These are phyloP conservation scores for Acacia crassicarpa DNA, from an alignment of 306 rosid species.

Conservation along the genomic window DNA sequence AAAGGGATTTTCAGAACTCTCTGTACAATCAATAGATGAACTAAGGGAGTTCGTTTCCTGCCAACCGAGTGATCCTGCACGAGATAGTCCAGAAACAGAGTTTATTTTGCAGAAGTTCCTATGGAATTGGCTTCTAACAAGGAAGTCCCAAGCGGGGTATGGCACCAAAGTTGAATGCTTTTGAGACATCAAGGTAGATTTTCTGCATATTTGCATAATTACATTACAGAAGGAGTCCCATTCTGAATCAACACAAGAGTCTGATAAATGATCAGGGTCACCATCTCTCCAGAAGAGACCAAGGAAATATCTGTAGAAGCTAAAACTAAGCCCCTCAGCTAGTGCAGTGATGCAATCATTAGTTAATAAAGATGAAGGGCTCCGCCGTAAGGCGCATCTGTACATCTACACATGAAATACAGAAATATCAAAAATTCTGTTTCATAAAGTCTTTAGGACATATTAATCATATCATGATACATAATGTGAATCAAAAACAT, in stretches of 20 bases:
- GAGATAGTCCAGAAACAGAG: conserved; percentile 45
- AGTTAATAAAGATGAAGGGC: conserved; percentile 75
- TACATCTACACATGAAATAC: conserved; percentile 59
- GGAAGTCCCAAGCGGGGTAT: conserved; percentile 84
- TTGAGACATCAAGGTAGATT: conserved; percentile 39
- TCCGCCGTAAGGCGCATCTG: conserved; percentile 74
- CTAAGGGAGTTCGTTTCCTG: conserved; percentile 35
- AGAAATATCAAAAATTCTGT: conserved; percentile 19
- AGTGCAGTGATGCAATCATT: conserved; percentile 89
- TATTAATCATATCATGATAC: not conserved
- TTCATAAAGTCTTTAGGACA: not conserved
- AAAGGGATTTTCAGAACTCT: conserved; percentile 48
- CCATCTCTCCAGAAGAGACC: conserved; percentile 91
- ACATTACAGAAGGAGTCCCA: conserved; percentile 75
- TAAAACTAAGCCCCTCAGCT: conserved; percentile 79
- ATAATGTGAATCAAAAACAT: not conserved
- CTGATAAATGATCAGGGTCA: conserved; percentile 55
- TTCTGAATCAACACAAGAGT: conserved; percentile 61
- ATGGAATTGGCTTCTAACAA: conserved; percentile 74
- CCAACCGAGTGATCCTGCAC: conserved; percentile 40
- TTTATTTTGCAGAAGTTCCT: conserved; percentile 63
- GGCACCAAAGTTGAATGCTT: conserved; percentile 36
- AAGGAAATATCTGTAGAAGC: conserved; percentile 71
- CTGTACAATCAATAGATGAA: conserved; percentile 31
- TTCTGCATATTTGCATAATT: conserved; percentile 66